Conservation (phyloP, 495 filamentous ascomycete species). For the Talaromyces borbonicus region DNA sequence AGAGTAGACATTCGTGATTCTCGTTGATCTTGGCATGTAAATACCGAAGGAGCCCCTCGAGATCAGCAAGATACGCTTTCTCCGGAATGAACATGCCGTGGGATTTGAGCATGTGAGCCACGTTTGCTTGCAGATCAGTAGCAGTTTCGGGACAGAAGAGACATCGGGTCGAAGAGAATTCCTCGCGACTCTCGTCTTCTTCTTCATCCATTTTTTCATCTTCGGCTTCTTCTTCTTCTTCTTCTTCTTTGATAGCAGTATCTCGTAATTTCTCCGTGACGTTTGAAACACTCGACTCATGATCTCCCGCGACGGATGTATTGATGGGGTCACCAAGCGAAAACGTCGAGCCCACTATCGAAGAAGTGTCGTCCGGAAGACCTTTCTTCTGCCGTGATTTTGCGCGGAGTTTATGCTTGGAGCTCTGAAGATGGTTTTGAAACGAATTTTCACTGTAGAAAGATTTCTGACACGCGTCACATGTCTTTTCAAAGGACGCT, state of each 20-base stretch:
- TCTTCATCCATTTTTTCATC: conserved; percentile 23
- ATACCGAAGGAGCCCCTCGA: conserved; percentile 72
- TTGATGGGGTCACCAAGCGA: conserved; percentile 75
- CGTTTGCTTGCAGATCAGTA: conserved; percentile 59
- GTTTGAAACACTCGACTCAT: conserved; percentile 64
- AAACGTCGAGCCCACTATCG: conserved; percentile 83
- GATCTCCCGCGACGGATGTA: conserved; percentile 37
- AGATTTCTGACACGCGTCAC: conserved; percentile 75
- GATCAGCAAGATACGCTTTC: conserved; percentile 63
- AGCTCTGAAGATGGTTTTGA: conserved; percentile 82
- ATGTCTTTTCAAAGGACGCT: conserved; percentile 79
- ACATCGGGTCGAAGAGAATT: conserved; percentile 53
- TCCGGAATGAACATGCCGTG: conserved; percentile 98
- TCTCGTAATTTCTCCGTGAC: conserved; percentile 72
- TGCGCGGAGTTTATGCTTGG: conserved; percentile 74
- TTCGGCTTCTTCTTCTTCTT: conserved; percentile 36
- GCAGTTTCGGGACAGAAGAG: conserved; percentile 85
- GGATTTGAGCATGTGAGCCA: conserved; percentile 78
- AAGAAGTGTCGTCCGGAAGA: conserved; percentile 58
- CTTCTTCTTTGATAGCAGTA: conserved; percentile 51
- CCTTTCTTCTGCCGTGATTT: conserved; percentile 34
- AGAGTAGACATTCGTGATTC: conserved; percentile 74
- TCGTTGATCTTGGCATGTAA: conserved; percentile 65
- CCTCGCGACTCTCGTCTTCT: conserved; percentile 20
- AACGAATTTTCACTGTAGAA: conserved; percentile 96